Conservation (phyloP, 2,329 filamentous ascomycete species). For the Fusarium sp. region DNA sequence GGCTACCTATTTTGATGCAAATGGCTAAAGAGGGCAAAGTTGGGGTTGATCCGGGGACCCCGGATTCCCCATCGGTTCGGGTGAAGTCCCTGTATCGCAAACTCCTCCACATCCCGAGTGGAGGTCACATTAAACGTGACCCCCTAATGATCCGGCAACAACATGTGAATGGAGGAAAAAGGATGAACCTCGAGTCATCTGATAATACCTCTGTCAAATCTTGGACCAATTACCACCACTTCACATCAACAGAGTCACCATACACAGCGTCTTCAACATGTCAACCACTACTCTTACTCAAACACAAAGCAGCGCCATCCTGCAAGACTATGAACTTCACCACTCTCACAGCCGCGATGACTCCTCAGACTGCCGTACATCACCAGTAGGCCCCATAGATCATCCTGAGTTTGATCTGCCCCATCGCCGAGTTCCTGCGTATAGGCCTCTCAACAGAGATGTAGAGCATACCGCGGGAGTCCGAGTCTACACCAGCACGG, state of each 20-base stretch:
- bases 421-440: conserved; percentile 30
- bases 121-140: conserved; percentile 5
- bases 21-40: not conserved
- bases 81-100: not conserved
- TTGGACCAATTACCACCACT: not conserved
- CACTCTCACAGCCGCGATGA: conserved; percentile 11
- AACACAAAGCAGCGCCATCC: conserved; percentile 11
- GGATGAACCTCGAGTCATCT: not conserved
- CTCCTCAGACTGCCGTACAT: not conserved
- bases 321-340: conserved; percentile 35
- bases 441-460: conserved; percentile 18
- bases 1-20: not conserved
- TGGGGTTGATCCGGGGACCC: conserved; percentile 2
- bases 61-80: conserved; percentile 24
- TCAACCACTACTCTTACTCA: conserved; percentile 23
- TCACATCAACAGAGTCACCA: not conserved
- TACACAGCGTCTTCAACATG: conserved; percentile 1
- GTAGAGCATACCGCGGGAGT: conserved; percentile 13
- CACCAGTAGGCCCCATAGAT: not conserved
- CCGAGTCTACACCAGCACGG: conserved; percentile 15
- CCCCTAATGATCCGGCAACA: not conserved
- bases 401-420: conserved; percentile 22
- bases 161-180: not conserved
- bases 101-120: conserved; percentile 38
- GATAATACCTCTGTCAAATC: not conserved